Evolutionary conservation across 768 basidiomycete species (phyloP).

Genomic region (Naganishia antarctica): DNA sequence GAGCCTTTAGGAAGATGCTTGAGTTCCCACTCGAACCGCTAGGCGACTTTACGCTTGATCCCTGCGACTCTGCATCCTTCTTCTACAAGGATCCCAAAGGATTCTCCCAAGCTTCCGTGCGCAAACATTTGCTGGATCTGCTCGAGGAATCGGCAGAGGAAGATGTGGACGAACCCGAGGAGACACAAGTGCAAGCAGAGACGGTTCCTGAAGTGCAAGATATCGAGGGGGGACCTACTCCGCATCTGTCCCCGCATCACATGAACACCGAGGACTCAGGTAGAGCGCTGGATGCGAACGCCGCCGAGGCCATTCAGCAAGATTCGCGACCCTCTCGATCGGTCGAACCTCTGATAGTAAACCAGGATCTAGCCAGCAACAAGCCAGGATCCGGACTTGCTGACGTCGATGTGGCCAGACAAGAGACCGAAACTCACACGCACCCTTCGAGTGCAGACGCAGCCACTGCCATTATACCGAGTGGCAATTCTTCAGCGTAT

Average conservation of each 20-base stretch:
- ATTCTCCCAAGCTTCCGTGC: slow-evolving; percentile 21
- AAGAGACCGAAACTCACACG: background rate
- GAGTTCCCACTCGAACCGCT: slow-evolving; percentile 22
- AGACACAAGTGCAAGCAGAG: background rate
- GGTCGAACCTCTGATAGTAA: background rate
- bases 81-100: slow-evolving; percentile 24
- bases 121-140: background rate
- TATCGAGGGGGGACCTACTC: background rate
- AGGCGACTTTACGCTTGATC: slow-evolving; percentile 17
- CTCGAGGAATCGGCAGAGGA: slow-evolving; percentile 12
- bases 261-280: background rate
- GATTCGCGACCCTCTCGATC: background rate
- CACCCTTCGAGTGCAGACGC: slow-evolving; percentile 7
- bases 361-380: slow-evolving; percentile 5
- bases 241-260: background rate
- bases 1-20: slow-evolving; percentile 12
- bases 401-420: slow-evolving; percentile 9
- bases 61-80: slow-evolving; percentile 2
- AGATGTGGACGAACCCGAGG: slow-evolving; percentile 1
- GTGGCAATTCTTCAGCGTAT: background rate
- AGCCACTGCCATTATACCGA: background rate
- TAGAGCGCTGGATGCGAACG: background rate
- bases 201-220: background rate
- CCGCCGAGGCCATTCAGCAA: background rate
- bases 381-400: slow-evolving; percentile 15